Percentiles rank a stretch among this genome's conserved stretches.
phyloP scores from a whole-genome alignment of 768 basidiomycete species.

The Boletus tomentosulus region DNA sequence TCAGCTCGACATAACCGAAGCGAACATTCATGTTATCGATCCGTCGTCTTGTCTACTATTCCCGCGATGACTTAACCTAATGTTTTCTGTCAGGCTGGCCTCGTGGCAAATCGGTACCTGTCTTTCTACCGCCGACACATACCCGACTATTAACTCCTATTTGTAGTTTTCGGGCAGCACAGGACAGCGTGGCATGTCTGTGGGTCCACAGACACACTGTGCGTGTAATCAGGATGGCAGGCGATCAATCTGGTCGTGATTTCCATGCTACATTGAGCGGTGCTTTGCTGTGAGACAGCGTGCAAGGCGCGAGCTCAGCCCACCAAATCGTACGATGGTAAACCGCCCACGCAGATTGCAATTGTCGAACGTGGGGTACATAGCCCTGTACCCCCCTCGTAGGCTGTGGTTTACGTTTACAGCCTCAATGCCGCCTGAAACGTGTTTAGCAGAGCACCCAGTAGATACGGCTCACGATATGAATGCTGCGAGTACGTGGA shows the following conservation, averaged over 20 bases:
- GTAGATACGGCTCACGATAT: constrained; percentile 16
- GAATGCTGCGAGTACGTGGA: constrained; percentile 25
- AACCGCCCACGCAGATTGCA: constrained; percentile 12
- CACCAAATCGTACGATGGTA: constrained; percentile 12
- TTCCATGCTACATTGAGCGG: constrained; percentile 19
- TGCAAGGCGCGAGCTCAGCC: constrained; percentile 11
- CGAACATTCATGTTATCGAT: constrained; percentile 8
- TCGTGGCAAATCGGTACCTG: constrained; percentile 19
- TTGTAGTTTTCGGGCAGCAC: not conserved
- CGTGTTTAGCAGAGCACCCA: constrained; percentile 15
- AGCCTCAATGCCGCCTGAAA: constrained; percentile 24
- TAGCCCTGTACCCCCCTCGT: constrained; percentile 17
- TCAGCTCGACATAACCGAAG: not conserved
- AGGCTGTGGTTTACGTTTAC: constrained; percentile 29
- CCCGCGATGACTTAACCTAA: constrained; percentile 17
- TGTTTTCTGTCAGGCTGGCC: constrained; percentile 10
- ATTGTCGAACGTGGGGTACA: constrained; percentile 12
- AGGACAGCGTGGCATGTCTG: constrained; percentile 4
- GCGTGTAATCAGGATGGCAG: constrained; percentile 18
- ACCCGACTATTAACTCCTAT: constrained; percentile 20
- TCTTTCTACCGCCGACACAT: constrained; percentile 14
- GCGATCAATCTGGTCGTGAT: constrained; percentile 16
- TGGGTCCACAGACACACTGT: constrained; percentile 4
- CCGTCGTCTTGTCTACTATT: constrained; percentile 1
- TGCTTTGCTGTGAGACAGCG: constrained; percentile 22